A percentile compares a stretch with the other conserved stretches of the same genome.
These are phyloP conservation scores for Naganishia cerealis DNA, from an alignment of 1,284 basidiomycete genomes.

Conservation along the genomic window DNA sequence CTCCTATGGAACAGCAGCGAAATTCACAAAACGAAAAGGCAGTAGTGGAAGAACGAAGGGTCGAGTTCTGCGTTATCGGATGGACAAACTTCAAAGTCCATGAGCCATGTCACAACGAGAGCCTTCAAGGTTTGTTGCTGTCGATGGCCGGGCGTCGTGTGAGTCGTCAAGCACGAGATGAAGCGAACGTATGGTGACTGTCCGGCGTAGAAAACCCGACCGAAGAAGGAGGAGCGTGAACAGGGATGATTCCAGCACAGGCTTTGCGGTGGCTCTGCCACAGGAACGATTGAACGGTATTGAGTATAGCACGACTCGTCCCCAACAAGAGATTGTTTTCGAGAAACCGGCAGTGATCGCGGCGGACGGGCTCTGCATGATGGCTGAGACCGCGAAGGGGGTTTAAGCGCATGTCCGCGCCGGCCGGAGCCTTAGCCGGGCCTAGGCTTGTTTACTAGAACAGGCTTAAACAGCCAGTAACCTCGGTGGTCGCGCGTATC, in stretches of 20 bases:
- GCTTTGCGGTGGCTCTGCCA: not conserved
- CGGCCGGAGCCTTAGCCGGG: no score
- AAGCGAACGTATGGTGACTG: not conserved
- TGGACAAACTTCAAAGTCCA: not conserved
- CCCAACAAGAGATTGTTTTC: no score
- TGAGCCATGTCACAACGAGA: not conserved
- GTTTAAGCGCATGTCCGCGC: no score
- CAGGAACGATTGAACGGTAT: not conserved
- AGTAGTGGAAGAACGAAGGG: not conserved
- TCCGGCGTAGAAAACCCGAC: not conserved
- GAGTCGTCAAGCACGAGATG: not conserved
- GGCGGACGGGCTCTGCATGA: no score
- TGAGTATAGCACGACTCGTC: not conserved
- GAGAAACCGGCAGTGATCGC: no score
- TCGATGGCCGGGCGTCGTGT: not conserved
- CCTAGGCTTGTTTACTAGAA: no score
- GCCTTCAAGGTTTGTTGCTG: not conserved
- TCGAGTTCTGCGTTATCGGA: not conserved
- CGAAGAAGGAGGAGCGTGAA: not conserved
- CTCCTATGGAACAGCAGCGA: not conserved
- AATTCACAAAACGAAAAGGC: not conserved
- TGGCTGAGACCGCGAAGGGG: no score
- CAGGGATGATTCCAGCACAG: not conserved
- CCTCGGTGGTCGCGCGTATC: no score
- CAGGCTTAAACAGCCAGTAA: no score